A percentile compares a stretch with the other conserved stretches of the same genome.
phyloP scores from a whole-genome alignment of 495 filamentous ascomycete species.

The Barbatosphaeria neglecta region DNA sequence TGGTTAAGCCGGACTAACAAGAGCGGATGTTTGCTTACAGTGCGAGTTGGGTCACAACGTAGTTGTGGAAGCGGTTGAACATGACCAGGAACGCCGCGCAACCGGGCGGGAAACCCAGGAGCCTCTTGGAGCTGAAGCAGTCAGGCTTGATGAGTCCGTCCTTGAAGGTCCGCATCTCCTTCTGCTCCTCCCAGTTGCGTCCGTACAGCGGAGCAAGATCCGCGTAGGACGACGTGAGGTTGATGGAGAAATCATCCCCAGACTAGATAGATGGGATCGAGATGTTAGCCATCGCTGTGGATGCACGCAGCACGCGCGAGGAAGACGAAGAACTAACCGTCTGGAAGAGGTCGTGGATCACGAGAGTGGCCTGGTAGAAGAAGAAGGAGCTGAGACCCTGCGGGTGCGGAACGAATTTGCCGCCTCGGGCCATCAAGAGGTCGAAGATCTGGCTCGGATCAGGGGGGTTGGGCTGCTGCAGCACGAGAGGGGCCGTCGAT shows the following conservation, averaged over 20 bases:
- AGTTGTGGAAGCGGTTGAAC: constrained; percentile 68
- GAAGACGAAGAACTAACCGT: not conserved
- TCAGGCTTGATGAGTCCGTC: constrained; percentile 72
- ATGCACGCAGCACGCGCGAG: not conserved
- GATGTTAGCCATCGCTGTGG: too few relatives aligned
- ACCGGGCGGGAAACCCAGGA: constrained; percentile 66
- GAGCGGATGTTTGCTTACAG: not conserved
- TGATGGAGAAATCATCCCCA: constrained; percentile 11
- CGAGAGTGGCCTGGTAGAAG: constrained; percentile 74
- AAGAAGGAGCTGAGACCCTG: constrained; percentile 68
- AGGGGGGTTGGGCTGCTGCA: constrained; percentile 48
- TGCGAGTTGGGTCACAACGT: constrained; percentile 51
- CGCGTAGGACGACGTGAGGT: constrained; percentile 63
- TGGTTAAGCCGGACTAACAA: not conserved
- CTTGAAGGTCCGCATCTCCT: constrained; percentile 55
- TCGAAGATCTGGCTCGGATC: constrained; percentile 65
- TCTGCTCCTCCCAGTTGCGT: constrained; percentile 56
- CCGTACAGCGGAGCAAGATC: constrained; percentile 74
- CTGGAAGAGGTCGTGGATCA: constrained; percentile 58
- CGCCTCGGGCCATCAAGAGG: constrained; percentile 28
- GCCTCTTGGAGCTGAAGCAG: constrained; percentile 56
- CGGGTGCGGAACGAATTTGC: constrained; percentile 39
- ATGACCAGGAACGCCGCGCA: constrained; percentile 59
- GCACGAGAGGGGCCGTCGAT: constrained; percentile 39
- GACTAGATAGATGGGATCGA: not conserved